Base-by-base conservation (phyloP, 306 rosid genomes). In the Acacia crassicarpa region DNA sequence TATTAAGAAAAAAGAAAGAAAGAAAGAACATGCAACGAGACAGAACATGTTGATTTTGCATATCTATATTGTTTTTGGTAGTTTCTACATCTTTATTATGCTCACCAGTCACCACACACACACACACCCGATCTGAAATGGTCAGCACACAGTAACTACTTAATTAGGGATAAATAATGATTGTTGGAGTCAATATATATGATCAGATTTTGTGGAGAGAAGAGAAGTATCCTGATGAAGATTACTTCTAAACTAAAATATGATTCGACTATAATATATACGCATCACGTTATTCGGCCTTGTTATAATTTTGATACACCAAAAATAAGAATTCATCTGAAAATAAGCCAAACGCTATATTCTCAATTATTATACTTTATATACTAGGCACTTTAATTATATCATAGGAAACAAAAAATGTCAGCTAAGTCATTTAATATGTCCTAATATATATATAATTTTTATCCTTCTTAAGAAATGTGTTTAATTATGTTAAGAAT, bases 31-130 rank as follows among this genome's bases (percentile, higher is more conserved):
- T 30, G 32, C 32, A 23, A 62, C 27, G 27, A 61, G 71, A 67
- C 72, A 67, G n/a, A 10, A 68, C 73, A 19, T 68, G 32, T 68
- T 4, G 73, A 68, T 68, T 68, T 40, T 68, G 73, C 73, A 19
- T 35, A 67, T 68, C 30, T 40, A 38, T 38, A 38, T 38, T 51
- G 41, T 20, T 9, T 11, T 67, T 20, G 73, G 27, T 9, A 40
- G 22, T 68, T 6, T 19, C 4, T 19, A 14, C 4, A 27, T 61
- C 67, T 25, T 61, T 61, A 25, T 23, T 61, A 25, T 23, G 17
- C 67, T 25, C 38, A 23, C 16, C 2, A n/a, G n/a, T n/a, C n/a
- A n/a, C n/a, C n/a, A 30, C 1, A 9, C 5, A 58, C 2, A 25
- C 5, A 58, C 15, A 59, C 67, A 9, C 35, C 5, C 33, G 40